A percentile compares a stretch with the other conserved stretches of the same genome.
Conservation (phyloP, 495 filamentous ascomycete species). For the Hyphodiscus hymeniophilus region DNA sequence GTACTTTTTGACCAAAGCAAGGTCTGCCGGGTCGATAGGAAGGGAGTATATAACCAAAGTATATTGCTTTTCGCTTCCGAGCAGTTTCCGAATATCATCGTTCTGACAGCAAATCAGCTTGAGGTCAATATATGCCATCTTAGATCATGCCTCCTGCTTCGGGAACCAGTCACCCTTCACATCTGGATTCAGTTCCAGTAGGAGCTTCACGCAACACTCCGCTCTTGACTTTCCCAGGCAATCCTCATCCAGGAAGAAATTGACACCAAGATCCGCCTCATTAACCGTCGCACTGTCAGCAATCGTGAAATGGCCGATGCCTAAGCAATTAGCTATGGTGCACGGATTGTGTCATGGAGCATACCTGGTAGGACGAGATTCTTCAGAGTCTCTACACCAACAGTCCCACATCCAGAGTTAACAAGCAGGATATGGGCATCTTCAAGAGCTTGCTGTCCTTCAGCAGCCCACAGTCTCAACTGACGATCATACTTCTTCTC, state of each 20-base stretch:
- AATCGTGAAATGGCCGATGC: conserved; percentile 91
- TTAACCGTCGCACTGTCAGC: conserved; percentile 69
- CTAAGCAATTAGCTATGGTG: conserved; percentile 31
- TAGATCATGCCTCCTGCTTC: conserved; percentile 26
- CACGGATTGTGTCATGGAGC: background rate
- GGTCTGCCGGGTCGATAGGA: conserved; percentile 51
- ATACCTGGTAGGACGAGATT: conserved; percentile 84
- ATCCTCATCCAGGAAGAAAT: conserved; percentile 86
- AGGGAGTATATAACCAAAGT: conserved; percentile 69
- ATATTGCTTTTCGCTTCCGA: conserved; percentile 32
- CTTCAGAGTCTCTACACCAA: conserved; percentile 89
- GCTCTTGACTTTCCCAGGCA: conserved; percentile 75
- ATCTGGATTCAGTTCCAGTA: conserved; percentile 94
- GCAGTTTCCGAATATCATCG: conserved; percentile 28
- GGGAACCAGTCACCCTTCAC: conserved; percentile 61
- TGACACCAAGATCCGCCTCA: conserved; percentile 82
- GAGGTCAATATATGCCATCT: background rate
- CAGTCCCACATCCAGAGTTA: conserved; percentile 73
- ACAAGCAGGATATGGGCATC: conserved; percentile 81
- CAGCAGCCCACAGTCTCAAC: conserved; percentile 90
- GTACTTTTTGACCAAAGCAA: conserved; percentile 50
- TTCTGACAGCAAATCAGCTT: conserved; percentile 2
- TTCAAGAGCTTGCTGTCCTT: conserved; percentile 83
- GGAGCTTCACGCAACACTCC: conserved; percentile 61
- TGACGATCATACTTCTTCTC: conserved; percentile 95